Percentiles rank a stretch among this genome's conserved stretches.
These are phyloP conservation scores for Bretschneidera sinensis DNA, from an alignment of 345 rosid species.

Conservation along the genomic window DNA sequence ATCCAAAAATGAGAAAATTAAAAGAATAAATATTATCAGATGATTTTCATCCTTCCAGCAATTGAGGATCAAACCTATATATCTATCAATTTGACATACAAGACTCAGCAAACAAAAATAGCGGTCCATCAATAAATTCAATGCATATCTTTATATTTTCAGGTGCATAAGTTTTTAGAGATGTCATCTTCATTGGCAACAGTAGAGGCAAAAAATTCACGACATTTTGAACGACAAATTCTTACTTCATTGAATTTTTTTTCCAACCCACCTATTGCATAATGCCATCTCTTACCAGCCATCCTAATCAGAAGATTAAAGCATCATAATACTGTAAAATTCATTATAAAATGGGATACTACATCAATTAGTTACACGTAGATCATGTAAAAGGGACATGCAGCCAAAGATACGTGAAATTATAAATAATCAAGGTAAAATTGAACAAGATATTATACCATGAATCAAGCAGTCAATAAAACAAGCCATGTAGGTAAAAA, in stretches of 20 bases:
- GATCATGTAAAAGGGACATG: not conserved
- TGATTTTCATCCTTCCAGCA: too few species aligned
- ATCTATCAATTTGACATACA: slow-evolving; percentile 3
- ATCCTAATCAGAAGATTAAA: not conserved
- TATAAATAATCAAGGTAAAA: not conserved
- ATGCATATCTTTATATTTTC: not conserved
- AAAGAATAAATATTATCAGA: not conserved
- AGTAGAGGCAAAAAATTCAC: slow-evolving; percentile 4
- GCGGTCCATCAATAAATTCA: slow-evolving; percentile 2
- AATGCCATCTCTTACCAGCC: not conserved
- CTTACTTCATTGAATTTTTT: slow-evolving; percentile 4
- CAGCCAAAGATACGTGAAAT: not conserved
- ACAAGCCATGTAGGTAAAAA: not conserved
- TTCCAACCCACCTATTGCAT: not conserved
- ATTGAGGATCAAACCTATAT: not conserved
- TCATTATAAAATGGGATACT: not conserved
- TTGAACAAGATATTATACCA: too few species aligned
- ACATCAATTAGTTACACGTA: slow-evolving; percentile 3
- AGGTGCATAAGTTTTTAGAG: slow-evolving; percentile 1
- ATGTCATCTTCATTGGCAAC: slow-evolving; percentile 13
- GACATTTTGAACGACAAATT: slow-evolving; percentile 2
- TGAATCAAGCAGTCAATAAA: not conserved
- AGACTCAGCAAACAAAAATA: slow-evolving; percentile 9
- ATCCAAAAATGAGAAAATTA: too few species aligned
- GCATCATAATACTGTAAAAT: not conserved